Evolutionary conservation across 352 stramenopile genomes (phyloP), one percentile per base, ranked within the genome.

Genomic region (Pythium sukuiense): DNA sequence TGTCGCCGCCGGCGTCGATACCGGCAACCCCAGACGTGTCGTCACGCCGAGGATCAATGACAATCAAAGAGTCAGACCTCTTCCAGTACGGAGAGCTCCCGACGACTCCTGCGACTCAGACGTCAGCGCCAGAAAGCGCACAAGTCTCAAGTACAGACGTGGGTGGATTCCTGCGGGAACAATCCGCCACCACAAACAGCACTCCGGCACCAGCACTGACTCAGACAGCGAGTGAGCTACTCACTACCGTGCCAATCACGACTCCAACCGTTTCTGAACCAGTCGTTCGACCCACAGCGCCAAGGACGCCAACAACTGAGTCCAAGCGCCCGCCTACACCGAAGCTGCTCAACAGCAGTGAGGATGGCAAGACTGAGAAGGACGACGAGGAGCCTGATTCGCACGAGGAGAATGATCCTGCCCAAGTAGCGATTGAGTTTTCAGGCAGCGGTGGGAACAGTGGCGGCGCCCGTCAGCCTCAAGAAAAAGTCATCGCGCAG

Each of bases 401-500:
- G 9, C 49, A 68, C 1, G 16, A 39, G 7, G 32, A 69, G 11
- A 63, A 76, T 39, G 74, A 68, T 24, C 55, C 73, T 27, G 71
- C 74, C 8, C 67, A 61, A 30, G 59, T 72, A 2, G 61, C 77
- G 16, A 77, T 90, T 30, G 70, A 84, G 14, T 63, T 88, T n/a
- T 72, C 70, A 2, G 74, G 73, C 33, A 60, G 53, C 20, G 39
- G 50, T 24, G 18, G 27, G 9, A 14, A 35, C 26, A 52, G 30
- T 12, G 29, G 30, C 27, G 61, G 8, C 62, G 61, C 39, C 1
- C 67, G 59, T 14, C 67, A 71, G 29, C 65, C 72, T 2, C 65
- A 79, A 39, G 72, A 80, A 20, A 81, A 78, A 30, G 79, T 82
- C 9, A 81, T 90, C 52, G 73, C 71, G 0, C 80, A 89, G 29